Conservation (phyloP, 2,329 filamentous ascomycete species). For the Phyllachora maydis region DNA sequence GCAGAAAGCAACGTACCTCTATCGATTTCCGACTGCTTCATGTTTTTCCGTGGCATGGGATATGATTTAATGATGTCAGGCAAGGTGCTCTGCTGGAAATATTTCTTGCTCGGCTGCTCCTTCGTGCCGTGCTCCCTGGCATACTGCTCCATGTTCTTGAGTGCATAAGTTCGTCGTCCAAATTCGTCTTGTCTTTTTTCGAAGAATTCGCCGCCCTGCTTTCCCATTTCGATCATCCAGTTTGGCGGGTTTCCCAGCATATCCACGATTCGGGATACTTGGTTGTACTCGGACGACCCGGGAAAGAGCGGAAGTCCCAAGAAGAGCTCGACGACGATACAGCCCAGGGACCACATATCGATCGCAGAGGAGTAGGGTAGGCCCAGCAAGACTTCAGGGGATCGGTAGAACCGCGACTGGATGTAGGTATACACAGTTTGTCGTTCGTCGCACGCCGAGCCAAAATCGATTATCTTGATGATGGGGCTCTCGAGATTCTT, state of each 20-base stretch:
- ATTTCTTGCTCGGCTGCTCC: slow-evolving; percentile 98
- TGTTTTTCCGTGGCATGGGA: slow-evolving; percentile 96
- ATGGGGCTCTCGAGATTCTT: slow-evolving; percentile 98
- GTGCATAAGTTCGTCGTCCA: slow-evolving; percentile 69
- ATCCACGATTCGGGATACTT: slow-evolving; percentile 90
- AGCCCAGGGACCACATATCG: slow-evolving; percentile 98
- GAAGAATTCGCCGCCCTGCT: slow-evolving; percentile 93
- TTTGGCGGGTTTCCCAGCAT: slow-evolving; percentile 93
- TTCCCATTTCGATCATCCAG: slow-evolving; percentile 99
- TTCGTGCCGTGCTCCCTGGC: slow-evolving; percentile 89
- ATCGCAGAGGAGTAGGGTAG: slow-evolving; percentile 95
- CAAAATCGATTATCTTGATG: slow-evolving; percentile 99
- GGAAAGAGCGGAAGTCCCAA: slow-evolving; percentile 86
- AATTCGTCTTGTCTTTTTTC: slow-evolving; percentile 86
- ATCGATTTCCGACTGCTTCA: slow-evolving; percentile 94
- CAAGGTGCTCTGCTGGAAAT: slow-evolving; percentile 84
- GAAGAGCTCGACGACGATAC: slow-evolving; percentile 95
- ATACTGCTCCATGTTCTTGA: slow-evolving; percentile 98
- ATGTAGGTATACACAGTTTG: slow-evolving; percentile 99
- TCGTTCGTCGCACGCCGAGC: slow-evolving; percentile 91
- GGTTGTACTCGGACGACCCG: slow-evolving; percentile 95
- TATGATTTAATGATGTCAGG: slow-evolving; percentile 97
- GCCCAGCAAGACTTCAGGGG: slow-evolving; percentile 86
- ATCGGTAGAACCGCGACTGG: slow-evolving; percentile 93
- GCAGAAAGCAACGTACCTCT: slow-evolving; percentile 69